Conservation (phyloP, 345 rosid genomes). For the Streptanthus diversifolius region DNA sequence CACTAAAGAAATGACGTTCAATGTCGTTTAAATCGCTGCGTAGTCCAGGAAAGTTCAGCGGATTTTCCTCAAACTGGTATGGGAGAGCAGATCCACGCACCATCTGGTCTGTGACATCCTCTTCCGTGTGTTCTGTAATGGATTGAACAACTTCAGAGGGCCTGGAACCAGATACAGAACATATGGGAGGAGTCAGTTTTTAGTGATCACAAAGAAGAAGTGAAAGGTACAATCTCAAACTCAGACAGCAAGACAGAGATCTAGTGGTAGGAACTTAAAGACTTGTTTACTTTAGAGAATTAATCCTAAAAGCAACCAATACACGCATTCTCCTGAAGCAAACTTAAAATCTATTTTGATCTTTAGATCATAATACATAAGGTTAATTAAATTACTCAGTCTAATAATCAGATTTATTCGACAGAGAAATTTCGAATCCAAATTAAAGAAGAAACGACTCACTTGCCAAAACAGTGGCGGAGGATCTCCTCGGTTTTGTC, state of each 20-base stretch:
- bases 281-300: background rate
- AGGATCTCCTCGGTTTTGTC: conserved; percentile 76
- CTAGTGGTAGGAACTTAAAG: background rate
- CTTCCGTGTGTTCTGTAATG: conserved; percentile 83
- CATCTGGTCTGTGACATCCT: conserved; percentile 69
- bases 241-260: background rate
- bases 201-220: background rate
- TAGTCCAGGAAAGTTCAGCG: conserved; percentile 70
- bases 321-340: background rate
- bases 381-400: background rate
- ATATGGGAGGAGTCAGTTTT: background rate
- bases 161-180: conserved; percentile 38
- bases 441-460: background rate
- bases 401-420: background rate
- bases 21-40: conserved; percentile 61
- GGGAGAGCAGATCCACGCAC: conserved; percentile 33
- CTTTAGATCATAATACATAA: too few relatives aligned
- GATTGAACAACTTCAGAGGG: conserved; percentile 68
- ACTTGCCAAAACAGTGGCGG: conserved; percentile 75
- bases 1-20: conserved; percentile 55
- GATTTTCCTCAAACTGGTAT: conserved; percentile 35
- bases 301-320: background rate
- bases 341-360: background rate
- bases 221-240: background rate
- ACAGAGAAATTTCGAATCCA: too few relatives aligned